Evolutionary conservation across 257 asterid genomes (phyloP), one percentile per base, ranked within the genome.

Genomic region (Penstemon davidsonii): DNA sequence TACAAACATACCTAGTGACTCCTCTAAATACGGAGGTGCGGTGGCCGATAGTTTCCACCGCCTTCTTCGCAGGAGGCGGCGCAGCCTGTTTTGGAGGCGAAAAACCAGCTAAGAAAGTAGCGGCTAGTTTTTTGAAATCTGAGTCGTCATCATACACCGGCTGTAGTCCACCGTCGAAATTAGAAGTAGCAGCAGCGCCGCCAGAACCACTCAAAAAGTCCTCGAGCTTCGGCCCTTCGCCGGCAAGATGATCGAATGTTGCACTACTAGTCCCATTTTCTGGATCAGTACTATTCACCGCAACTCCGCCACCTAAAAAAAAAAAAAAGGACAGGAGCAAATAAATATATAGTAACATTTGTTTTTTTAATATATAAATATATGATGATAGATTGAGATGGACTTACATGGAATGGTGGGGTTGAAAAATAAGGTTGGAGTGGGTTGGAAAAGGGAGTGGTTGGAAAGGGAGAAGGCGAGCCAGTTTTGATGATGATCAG

Each of bases 391-490:
- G 15, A n/a, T 41, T 50, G 33, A 36, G 4, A 1, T 18, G 42
- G 15, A 58, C 75, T 43, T 69, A 79, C 76, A 38, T 11, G 77
- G 42, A n/a, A 60, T 53, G 56, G 74, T 6, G 3, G 66, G 7
- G 64, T 76, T 52, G 84, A 86, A 82, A 33, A 74, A 60, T 4
- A 49, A 49, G 18, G 15, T 49, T 0, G 54, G 54, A 13, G 41
- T n/a, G 73, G 85, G 72, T 11, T 85, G 80, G 68, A 81, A 81
- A 77, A 82, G 88, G 44, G 78, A 74, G 74, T 82, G 66, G 84
- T 87, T 85, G 86, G 96, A 87, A 81, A 85, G 95, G 40, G 96
- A 86, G 95, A 90, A 90, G 68, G 86, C 90, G 74, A 90, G 91
- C 95, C 95, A 88, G 82, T 83, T 86, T 33, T 81, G 85, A 55